Conservation (phyloP, 352 stramenopile genomes). For the Thraustochytrium sp. region DNA sequence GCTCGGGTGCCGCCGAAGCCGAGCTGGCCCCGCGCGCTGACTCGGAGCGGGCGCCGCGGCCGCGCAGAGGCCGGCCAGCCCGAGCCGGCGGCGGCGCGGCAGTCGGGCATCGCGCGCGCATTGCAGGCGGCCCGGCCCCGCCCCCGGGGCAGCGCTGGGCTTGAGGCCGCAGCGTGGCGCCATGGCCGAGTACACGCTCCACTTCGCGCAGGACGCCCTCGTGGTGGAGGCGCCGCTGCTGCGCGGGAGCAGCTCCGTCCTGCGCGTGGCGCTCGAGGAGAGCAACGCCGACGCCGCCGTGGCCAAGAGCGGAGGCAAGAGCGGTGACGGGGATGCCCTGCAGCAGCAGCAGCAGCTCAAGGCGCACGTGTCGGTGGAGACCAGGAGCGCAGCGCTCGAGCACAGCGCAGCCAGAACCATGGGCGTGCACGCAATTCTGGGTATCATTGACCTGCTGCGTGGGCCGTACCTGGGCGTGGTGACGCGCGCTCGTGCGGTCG, state of each 20-base stretch:
- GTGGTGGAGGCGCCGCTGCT: constrained; percentile 16
- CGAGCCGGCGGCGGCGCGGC: too few species aligned
- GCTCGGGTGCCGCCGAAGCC: too few species aligned
- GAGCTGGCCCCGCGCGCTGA: too few species aligned
- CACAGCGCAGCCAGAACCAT: background rate
- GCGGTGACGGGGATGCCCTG: background rate
- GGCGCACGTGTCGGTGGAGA: constrained; percentile 7
- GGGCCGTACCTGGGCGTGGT: constrained; percentile 8
- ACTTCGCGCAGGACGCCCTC: background rate
- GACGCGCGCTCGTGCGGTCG: background rate
- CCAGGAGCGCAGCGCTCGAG: background rate
- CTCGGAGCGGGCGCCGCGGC: too few species aligned
- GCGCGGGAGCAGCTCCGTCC: background rate
- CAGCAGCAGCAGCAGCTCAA: background rate
- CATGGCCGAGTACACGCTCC: constrained; percentile 9
- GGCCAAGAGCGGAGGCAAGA: too few species aligned
- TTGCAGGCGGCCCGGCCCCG: too few species aligned
- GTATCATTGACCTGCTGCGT: background rate
- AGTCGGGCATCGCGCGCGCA: too few species aligned
- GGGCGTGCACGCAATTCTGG: background rate
- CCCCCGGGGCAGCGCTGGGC: too few species aligned
- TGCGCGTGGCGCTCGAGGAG: background rate
- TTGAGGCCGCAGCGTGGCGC: too few species aligned
- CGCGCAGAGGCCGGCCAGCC: too few species aligned
- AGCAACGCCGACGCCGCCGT: background rate